Evolutionary conservation across 192 early-diverging fungal species (phyloP), one percentile per base, ranked within the genome.

Genomic region (Backusella liffmaniae): DNA sequence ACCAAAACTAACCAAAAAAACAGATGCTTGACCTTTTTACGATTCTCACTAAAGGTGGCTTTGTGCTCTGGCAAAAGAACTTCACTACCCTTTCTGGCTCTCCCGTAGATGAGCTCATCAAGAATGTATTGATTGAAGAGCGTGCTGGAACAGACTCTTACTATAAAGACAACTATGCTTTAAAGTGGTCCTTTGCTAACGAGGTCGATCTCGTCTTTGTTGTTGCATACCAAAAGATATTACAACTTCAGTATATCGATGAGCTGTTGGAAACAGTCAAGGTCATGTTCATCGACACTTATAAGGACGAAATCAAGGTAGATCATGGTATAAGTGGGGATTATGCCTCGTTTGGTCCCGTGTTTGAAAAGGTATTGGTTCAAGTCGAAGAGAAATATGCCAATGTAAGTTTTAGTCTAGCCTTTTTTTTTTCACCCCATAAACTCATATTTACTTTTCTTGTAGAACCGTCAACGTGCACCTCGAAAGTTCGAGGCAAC

Each of bases 11-110:
- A 44, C 49, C 8, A 16, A 49, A 15, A 67, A 35, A 18, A 49
- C 66, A 53, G 30, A 98, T 98, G 96, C 88, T 98, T 23, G 96
- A 98, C 82, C 81, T 89, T 37, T 94, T 95, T 73, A 88, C 91
- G 0, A 90, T 96, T 69, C 81, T 95, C 7, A 97, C 95, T 35
- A 94, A 91, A 77, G 94, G 94, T 46, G 96, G 96, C 16, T 84
- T 95, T 36, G 93, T 97, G 26, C 88, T 98, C 30, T 98, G 94
- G 94, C 86, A 90, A 44, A 91, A 91, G 72, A 84, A 87, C 10
- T 96, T 92, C 73, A 75, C 92, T 6, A 78, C 86, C 6, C 71
- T 90, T 16, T 73, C 76, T 2, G 86, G 80, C 13, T 79, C 89
- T 3, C 94, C 96, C 36, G 85, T 96, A 35, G 88, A 95, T 79